Percentiles rank a stretch among this genome's conserved stretches.
phyloP scores from a whole-genome alignment of 306 rosid genomes.

The Prunus dulcis region DNA sequence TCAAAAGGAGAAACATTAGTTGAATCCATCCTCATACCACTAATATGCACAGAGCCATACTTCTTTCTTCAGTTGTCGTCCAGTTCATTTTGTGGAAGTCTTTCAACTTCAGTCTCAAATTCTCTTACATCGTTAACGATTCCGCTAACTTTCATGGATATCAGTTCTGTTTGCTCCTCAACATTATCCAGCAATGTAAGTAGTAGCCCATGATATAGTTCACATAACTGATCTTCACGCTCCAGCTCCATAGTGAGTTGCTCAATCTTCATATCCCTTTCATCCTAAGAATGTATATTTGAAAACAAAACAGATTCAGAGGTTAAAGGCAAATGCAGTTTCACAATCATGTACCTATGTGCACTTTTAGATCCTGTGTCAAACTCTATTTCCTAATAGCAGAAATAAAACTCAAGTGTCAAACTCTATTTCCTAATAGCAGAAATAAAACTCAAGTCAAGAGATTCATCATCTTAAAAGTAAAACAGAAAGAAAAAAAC shows the following conservation, averaged over 20 bases:
- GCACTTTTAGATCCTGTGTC: neutral
- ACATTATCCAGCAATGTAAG: conserved; percentile 26
- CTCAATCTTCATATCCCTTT: conserved; percentile 36
- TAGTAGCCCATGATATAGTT: conserved; percentile 18
- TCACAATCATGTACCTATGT: neutral
- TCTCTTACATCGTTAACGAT: conserved; percentile 20
- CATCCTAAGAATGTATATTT: conserved; percentile 20
- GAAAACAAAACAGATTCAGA: neutral
- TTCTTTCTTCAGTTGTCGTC: neutral
- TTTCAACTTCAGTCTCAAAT: conserved; percentile 22
- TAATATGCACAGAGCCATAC: neutral
- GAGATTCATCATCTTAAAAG: neutral
- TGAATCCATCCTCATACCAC: neutral
- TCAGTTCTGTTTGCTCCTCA: conserved; percentile 29
- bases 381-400: neutral
- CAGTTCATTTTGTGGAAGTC: conserved; percentile 15
- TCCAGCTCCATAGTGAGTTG: conserved; percentile 32
- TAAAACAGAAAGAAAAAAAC: neutral
- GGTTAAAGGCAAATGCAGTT: neutral
- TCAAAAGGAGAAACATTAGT: neutral
- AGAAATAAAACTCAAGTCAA: neutral
- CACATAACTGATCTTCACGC: conserved; percentile 32
- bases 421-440: too few species aligned
- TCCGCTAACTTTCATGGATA: conserved; percentile 26
- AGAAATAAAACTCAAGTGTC: too few species aligned